Base-by-base conservation (phyloP, 2,329 filamentous ascomycete genomes). In the Fusarium algeriense region DNA sequence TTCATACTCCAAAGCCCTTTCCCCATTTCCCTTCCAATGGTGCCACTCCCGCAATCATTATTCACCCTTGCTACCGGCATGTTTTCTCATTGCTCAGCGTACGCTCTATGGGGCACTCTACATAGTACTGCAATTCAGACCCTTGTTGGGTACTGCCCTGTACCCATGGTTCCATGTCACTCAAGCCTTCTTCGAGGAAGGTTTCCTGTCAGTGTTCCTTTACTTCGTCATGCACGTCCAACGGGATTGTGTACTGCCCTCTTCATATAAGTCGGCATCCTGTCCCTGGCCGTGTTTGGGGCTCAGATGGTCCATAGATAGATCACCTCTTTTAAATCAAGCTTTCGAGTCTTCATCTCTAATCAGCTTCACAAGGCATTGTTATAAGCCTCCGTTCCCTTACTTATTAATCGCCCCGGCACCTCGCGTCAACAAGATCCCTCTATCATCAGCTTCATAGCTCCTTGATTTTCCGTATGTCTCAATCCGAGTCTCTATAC, bases 181-280 rank as follows among this genome's bases (percentile, higher is more conserved):
- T 77, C 73, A 72, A 64, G 56, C 69, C 71, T 73, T 72, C 70
- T 76, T 70, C 67, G 69, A 73, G 74, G 67, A 74, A 69, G 65
- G 70, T 76, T 74, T 70, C 66, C 56, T 76, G 69, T 72, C 73
- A 61, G 52, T 75, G 69, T 74, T 71, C 65, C 65, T 67, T 71
- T 56, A 74, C 73, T 76, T 70, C 73, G 70, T 77, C 74, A 78
- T 78, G 77, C 74, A 76, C 67, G 70, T 69, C 73, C 60, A 64
- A 64, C 58, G 63, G 67, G 69, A 68, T 63, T 59, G 30, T 77
- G 68, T 74, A 72, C 73, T 74, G 75, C 70, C 74, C 63, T 70
- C 71, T 75, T 76, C 76, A 77, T 78, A 78, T 78, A 78, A 78
- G 76, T 76, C 72, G 66, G 67, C 59, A 69, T 76, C 71, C 68